Evolutionary conservation across 768 basidiomycete species (phyloP).

Genomic region (Mycena olivaceomarginata): DNA sequence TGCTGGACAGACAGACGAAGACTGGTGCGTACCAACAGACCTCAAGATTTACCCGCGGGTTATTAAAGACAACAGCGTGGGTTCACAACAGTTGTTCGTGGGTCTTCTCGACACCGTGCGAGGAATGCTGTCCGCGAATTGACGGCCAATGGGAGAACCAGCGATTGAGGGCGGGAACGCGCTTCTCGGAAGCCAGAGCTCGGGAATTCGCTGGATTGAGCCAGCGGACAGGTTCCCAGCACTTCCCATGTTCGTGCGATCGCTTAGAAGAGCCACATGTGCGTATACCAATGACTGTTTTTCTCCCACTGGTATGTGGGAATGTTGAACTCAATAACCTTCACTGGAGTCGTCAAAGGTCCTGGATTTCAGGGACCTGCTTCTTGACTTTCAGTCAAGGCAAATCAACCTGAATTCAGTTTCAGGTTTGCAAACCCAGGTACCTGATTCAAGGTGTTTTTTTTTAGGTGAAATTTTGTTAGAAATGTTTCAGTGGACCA

Average conservation of each 20-base stretch:
- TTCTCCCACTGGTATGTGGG: not conserved
- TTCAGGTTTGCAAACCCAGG: too few species aligned
- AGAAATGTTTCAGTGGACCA: too few species aligned
- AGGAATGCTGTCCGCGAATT: not conserved
- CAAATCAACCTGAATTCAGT: too few species aligned
- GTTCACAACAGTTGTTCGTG: not conserved
- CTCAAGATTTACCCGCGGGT: not conserved
- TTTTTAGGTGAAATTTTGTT: too few species aligned
- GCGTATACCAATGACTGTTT: not conserved
- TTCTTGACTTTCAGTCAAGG: too few species aligned
- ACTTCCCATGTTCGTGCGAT: constrained; percentile 12
- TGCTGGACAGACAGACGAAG: not conserved
- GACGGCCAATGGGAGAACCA: not conserved
- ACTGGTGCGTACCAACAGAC: not conserved
- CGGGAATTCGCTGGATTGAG: constrained; percentile 17
- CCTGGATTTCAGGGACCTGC: too few species aligned
- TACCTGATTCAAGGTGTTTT: too few species aligned
- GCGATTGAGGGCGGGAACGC: constrained; percentile 20
- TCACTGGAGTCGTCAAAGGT: too few species aligned
- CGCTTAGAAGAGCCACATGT: too few species aligned
- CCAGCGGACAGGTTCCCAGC: not conserved
- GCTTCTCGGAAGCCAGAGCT: not conserved
- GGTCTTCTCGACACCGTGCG: not conserved
- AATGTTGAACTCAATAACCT: too few species aligned
- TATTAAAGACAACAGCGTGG: constrained; percentile 31